Base-by-base conservation (phyloP, 805 yeast genomes). In the Saccharomyces mikatae region DNA sequence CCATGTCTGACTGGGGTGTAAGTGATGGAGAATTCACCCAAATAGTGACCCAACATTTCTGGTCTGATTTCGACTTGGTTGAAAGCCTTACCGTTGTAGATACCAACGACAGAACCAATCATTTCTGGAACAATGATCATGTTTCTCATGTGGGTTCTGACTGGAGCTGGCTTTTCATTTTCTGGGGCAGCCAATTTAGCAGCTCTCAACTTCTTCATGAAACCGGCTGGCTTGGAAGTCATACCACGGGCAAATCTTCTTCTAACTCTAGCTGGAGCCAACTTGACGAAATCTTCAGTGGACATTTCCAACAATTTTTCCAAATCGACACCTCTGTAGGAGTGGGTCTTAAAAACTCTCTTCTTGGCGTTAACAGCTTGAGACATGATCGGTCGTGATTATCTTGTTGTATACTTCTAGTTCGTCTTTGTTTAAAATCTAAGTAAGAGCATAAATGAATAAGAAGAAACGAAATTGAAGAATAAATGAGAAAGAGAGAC, bases 1-100 rank as follows among this genome's bases (percentile, higher is more conserved):
- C 97, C 97, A 84, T 95, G 99, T 84, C 96, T 89, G 77, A 92
- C 97, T 76, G 99, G 99, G 79, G 96, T 88, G 85, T 94, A 94
- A 72, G 99, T 83, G 80, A 94, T 94, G 74, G 99, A 92, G 89
- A 94, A 94, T 84, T 94, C 99, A 82, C 97, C 99, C 73, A 94
- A 88, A 95, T 94, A 94, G 87, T 92, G 97, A 77, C 99, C 98
- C 76, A 92, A 91, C 99, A 94, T 94, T 84, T 94, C 99, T 74
- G 99, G 97, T 79, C 82, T 90, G 80, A 94, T 81, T 80, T 94
- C 99, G 78, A 94, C 97, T 72, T 86, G 87, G 96, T 92, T 92
- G 96, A 94, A 94, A 71, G 82, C 89, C 84, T 94, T 94, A 82
- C 99, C 99, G 86, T 94, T 94, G 96, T 94, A 94, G 71, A 94